Evolutionary conservation across 352 stramenopile species (phyloP).

Genomic region (Pythium insidiosum): DNA sequence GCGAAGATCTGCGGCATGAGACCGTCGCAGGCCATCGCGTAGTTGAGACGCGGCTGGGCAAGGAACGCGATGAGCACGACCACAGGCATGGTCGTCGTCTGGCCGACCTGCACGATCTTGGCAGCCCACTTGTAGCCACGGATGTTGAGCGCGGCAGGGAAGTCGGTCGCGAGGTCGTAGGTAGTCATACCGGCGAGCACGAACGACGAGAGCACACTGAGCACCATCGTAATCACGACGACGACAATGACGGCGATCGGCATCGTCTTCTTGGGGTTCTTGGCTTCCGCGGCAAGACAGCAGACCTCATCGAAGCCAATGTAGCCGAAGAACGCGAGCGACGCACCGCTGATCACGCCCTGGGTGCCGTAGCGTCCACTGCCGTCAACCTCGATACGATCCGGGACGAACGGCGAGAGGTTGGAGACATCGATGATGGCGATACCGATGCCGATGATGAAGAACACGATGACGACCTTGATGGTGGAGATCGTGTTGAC

Average conservation of each 20-base stretch:
- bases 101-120: conserved; percentile 43
- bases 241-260: conserved; percentile 78
- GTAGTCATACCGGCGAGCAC: conserved; percentile 75
- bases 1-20: conserved; percentile 89
- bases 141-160: conserved; percentile 33
- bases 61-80: conserved; percentile 92
- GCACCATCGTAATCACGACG: conserved; percentile 62
- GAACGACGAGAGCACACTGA: conserved; percentile 71
- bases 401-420: conserved; percentile 76
- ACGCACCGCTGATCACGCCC: conserved; percentile 73
- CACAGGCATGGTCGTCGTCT: conserved; percentile 87
- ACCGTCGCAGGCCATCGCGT: conserved; percentile 89
- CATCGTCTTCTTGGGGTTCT: conserved; percentile 72
- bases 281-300: conserved; percentile 79
- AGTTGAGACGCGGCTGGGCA: conserved; percentile 90
- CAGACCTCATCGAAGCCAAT: conserved; percentile 95
- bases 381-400: conserved; percentile 18
- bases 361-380: conserved; percentile 23
- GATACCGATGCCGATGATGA: conserved; percentile 90
- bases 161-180: conserved; percentile 16
- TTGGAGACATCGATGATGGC: conserved; percentile 72
- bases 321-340: conserved; percentile 91
- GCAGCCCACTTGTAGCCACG: conserved; percentile 31
- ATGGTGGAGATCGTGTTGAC: conserved; percentile 82
- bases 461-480: conserved; percentile 82